A percentile compares a stretch with the other conserved stretches of the same genome.
phyloP scores from a whole-genome alignment of 768 basidiomycete species.

The Agaricus sinodeliciosus region DNA sequence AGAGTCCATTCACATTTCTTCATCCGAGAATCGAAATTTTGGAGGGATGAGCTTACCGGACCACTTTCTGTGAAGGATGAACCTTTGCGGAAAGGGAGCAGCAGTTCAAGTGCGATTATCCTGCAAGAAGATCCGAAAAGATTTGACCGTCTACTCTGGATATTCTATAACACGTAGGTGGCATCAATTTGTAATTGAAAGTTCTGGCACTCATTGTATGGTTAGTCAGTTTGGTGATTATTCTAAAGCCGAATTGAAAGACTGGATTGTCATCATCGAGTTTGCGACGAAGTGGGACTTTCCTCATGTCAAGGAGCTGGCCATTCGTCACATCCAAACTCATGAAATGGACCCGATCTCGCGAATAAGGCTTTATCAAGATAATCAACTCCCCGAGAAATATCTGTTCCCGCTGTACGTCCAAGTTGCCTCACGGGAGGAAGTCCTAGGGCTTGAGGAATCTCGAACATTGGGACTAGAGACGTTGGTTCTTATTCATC shows the following conservation, averaged over 20 bases:
- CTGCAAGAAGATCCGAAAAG: slow-evolving; percentile 38
- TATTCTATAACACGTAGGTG: slow-evolving; percentile 57
- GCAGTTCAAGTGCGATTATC: slow-evolving; percentile 25
- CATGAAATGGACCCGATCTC: slow-evolving; percentile 4
- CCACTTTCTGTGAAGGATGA: slow-evolving; percentile 18
- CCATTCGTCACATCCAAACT: neutral
- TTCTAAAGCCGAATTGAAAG: neutral
- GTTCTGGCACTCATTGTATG: neutral
- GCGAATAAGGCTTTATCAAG: slow-evolving; percentile 46
- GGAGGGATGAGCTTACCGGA: slow-evolving; percentile 23
- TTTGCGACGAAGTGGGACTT: slow-evolving; percentile 8
- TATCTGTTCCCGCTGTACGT: slow-evolving; percentile 52
- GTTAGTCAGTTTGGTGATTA: neutral
- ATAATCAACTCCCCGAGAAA: slow-evolving; percentile 37
- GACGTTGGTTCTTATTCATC: slow-evolving; percentile 39
- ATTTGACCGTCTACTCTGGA: slow-evolving; percentile 49
- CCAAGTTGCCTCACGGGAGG: slow-evolving; percentile 42
- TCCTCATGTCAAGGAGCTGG: slow-evolving; percentile 4
- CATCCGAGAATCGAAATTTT: slow-evolving; percentile 39
- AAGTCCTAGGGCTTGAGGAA: slow-evolving; percentile 49
- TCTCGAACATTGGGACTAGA: slow-evolving; percentile 47
- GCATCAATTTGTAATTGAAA: neutral
- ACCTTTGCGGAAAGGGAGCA: slow-evolving; percentile 19
- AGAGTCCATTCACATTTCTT: slow-evolving; percentile 50
- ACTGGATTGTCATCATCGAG: slow-evolving; percentile 8